Conservation (phyloP, 176 grass and related monocot genomes). For the Tillandsia leiboldiana region DNA sequence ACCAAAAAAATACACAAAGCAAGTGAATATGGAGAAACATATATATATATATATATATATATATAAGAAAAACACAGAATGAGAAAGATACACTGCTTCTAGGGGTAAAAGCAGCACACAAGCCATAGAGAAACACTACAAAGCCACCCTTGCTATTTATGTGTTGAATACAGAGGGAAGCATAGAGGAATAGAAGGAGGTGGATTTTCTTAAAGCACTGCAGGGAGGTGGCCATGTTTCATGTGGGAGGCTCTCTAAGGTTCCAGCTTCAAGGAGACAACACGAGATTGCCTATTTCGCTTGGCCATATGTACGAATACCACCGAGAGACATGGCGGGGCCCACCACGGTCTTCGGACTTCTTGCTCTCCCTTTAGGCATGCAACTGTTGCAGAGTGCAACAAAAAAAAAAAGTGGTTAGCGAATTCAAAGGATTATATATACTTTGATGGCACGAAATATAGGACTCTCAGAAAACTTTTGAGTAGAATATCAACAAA, state of each 20-base stretch:
- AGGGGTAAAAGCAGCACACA: not conserved
- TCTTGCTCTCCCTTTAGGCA: conserved; percentile 97
- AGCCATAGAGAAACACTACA: not conserved
- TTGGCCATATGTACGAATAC: conserved; percentile 75
- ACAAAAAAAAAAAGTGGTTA: not conserved
- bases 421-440: not conserved
- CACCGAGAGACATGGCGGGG: conserved; percentile 53
- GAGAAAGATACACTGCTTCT: no score
- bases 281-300: conserved; percentile 67
- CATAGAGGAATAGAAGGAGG: not conserved
- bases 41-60: no score
- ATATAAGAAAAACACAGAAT: not conserved
- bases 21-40: not conserved
- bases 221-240: not conserved
- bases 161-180: not conserved
- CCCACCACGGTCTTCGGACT: conserved; percentile 96
- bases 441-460: not conserved
- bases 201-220: not conserved
- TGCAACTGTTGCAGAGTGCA: conserved; percentile 39
- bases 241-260: conserved; percentile 21
- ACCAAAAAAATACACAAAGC: not conserved
- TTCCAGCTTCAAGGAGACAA: conserved; percentile 93
- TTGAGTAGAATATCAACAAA: no score
- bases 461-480: no score
- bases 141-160: not conserved